phyloP scores from a whole-genome alignment of 2,329 filamentous ascomycete genomes.

The Blastomyces percursus region DNA sequence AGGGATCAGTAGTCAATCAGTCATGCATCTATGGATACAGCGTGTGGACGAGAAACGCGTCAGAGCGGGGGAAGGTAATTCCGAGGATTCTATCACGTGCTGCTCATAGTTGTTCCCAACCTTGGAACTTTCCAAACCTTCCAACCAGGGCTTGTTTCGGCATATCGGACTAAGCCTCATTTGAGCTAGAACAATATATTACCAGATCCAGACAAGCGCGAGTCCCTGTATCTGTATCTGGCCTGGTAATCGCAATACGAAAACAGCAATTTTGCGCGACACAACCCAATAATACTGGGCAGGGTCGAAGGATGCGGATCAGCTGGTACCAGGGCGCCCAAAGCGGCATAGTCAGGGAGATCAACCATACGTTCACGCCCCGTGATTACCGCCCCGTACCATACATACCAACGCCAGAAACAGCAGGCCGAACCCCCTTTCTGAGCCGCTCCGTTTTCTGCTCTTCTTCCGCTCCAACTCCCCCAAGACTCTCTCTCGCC shows the following conservation, averaged over 20 bases:
- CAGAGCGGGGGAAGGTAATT: neutral
- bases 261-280: neutral
- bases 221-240: neutral
- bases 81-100: neutral
- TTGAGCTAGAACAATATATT: neutral
- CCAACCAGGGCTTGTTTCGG: too few relatives aligned
- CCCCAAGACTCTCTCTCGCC: neutral
- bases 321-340: neutral
- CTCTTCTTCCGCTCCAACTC: neutral
- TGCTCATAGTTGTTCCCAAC: neutral
- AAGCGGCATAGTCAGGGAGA: slow-evolving; percentile 5
- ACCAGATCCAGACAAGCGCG: neutral
- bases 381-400: too few relatives aligned
- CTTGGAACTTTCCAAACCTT: too few relatives aligned
- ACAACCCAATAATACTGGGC: neutral
- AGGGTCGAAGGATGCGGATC: neutral
- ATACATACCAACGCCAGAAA: too few relatives aligned
- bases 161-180: neutral
- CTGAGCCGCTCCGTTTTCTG: neutral
- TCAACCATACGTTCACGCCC: neutral
- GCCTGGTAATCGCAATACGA: neutral
- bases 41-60: neutral
- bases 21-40: neutral
- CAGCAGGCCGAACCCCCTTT: neutral
- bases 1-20: neutral